phyloP scores from a whole-genome alignment of 257 asterid species.

The Primulina eburnea region DNA sequence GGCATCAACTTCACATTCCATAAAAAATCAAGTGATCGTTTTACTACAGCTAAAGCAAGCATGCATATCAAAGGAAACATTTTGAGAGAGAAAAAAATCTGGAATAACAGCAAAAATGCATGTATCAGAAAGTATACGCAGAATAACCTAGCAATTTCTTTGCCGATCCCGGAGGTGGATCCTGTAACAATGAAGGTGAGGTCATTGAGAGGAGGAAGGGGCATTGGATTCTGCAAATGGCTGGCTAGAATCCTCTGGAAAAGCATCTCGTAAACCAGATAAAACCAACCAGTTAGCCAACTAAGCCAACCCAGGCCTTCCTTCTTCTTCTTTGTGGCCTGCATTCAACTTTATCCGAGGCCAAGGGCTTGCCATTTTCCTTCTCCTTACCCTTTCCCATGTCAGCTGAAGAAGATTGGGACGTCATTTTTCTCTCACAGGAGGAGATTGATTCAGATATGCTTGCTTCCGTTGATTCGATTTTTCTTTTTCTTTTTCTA shows the following conservation, averaged over 20 bases:
- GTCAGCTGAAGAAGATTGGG: slow-evolving; percentile 38
- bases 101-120: too few species aligned
- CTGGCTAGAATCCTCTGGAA: slow-evolving; percentile 95
- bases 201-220: slow-evolving; percentile 74
- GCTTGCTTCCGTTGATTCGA: neutral
- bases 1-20: neutral
- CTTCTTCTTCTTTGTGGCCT: slow-evolving; percentile 41
- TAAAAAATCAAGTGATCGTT: neutral
- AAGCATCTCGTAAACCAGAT: slow-evolving; percentile 65
- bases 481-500: too few species aligned
- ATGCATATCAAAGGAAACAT: neutral
- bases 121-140: neutral
- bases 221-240: slow-evolving; percentile 79
- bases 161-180: slow-evolving; percentile 95
- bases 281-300: slow-evolving; percentile 82
- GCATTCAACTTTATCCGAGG: slow-evolving; percentile 24
- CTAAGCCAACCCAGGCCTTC: slow-evolving; percentile 83
- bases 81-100: neutral
- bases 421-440: slow-evolving; percentile 30
- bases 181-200: slow-evolving; percentile 88
- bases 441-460: neutral
- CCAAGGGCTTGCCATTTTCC: slow-evolving; percentile 27
- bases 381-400: slow-evolving; percentile 30
- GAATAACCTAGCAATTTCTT: slow-evolving; percentile 70
- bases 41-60: neutral